phyloP scores from a whole-genome alignment of 1,284 basidiomycete species.

The Microbotryum silenes-acaulis region DNA sequence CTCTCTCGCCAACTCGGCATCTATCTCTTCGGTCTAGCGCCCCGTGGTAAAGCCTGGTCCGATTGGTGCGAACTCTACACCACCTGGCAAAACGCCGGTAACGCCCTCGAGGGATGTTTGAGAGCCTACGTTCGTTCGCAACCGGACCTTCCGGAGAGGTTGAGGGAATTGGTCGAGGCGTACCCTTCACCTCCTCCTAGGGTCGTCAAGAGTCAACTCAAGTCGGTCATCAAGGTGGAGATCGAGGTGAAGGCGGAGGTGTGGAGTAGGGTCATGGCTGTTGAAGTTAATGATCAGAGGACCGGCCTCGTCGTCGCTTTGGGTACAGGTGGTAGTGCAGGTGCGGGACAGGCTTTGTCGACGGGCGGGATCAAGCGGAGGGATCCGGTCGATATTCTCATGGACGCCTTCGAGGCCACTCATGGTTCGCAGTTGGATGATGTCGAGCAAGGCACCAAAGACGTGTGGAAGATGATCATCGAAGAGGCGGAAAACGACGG shows the following conservation, averaged over 20 bases:
- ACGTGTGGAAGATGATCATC: slow-evolving; percentile 1
- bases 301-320: slow-evolving; percentile 3
- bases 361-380: slow-evolving; percentile 1
- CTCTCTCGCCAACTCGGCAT: slow-evolving; percentile 18
- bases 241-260: slow-evolving; percentile 2
- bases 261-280: neutral
- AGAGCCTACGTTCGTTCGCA: slow-evolving; percentile 17
- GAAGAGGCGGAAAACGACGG: neutral
- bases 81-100: slow-evolving; percentile 10
- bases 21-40: slow-evolving; percentile 21
- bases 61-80: slow-evolving; percentile 5
- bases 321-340: neutral
- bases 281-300: slow-evolving; percentile 7
- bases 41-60: neutral
- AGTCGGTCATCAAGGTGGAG: slow-evolving; percentile 10
- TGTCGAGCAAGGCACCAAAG: neutral
- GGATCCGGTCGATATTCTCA: slow-evolving; percentile 3
- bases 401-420: neutral
- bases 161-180: slow-evolving; percentile 12
- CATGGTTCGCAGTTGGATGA: neutral
- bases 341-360: neutral
- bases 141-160: slow-evolving; percentile 9
- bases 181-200: neutral
- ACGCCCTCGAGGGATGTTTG: slow-evolving; percentile 17
- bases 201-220: slow-evolving; percentile 11